Base-by-base conservation (phyloP, 139 green algal genomes). In the Gonium pectorale region DNA sequence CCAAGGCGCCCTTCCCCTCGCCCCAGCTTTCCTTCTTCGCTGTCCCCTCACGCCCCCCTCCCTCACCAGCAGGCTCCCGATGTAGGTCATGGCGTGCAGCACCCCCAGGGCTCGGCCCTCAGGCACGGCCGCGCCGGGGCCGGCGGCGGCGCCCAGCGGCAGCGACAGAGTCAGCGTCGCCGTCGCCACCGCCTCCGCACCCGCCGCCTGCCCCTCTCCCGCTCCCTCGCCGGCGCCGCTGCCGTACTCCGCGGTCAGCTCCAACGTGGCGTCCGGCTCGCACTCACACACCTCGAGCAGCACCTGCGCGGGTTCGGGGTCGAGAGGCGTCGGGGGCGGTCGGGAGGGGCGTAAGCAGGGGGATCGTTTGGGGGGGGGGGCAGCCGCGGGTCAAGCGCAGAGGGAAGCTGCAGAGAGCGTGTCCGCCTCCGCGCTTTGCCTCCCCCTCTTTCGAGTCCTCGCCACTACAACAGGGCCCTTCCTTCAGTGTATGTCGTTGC, bases 71-170 rank as follows among this genome's bases (percentile, higher is more conserved):
- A 90, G 79, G 26, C 70, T 37, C 27, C 40, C 40, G 59, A 90
- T 83, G 64, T 49, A 87, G 51, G 79, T 43, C 86, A 90, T 90
- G 51, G 86, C 86, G 38, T 90, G 86, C 52, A 90, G 79, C 40
- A 90, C 86, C 6, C 22, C 41, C 52, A 86, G 81, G 9, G 80
- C 72, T 33, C 87, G 64, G 64, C 86, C 79, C 29, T 80, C 33
- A n/a, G 67, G 33, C 43, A 89, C 70, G 67, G 11, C 35, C 3
- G 6, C 67, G 22, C 21, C 40, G 11, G 6, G 22, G 4, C 4
- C 38, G 38, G 29, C 43, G 9, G 43, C 68, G 0, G 41, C 4
- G 29, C 43, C 68, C 68, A 60, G 43, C 0, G 68, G 43, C 13
- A 77, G 29, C 5, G 4, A 17, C 68, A 60, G 43, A 27, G 24